phyloP scores from a whole-genome alignment of 2,329 filamentous ascomycete genomes.

The Onygenales sp. region DNA sequence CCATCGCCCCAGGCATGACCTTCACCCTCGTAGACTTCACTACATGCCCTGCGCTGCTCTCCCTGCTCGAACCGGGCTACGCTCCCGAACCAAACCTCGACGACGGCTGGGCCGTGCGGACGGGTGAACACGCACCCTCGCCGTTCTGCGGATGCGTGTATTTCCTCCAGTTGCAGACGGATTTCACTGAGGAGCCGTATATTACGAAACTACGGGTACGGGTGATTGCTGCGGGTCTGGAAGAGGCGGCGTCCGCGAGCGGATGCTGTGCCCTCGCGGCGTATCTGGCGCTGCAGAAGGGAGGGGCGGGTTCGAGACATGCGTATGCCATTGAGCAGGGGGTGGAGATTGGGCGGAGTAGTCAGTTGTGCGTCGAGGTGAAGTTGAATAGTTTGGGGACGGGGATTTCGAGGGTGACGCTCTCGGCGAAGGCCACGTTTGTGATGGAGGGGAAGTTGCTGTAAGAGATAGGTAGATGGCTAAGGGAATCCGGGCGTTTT shows the following conservation, averaged over 20 bases:
- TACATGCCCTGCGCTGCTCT: slow-evolving; percentile 16
- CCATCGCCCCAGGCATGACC: slow-evolving; percentile 64
- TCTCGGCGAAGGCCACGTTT: slow-evolving; percentile 12
- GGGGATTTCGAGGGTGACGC: slow-evolving; percentile 11
- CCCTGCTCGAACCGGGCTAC: slow-evolving; percentile 15
- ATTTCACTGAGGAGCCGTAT: slow-evolving; percentile 17
- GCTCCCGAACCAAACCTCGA: slow-evolving; percentile 20
- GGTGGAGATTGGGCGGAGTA: slow-evolving; percentile 43
- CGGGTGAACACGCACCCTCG: slow-evolving; percentile 5
- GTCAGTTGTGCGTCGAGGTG: slow-evolving; percentile 40
- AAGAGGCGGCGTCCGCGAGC: slow-evolving; percentile 44
- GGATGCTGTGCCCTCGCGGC: slow-evolving; percentile 39
- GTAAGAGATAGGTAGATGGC: not conserved
- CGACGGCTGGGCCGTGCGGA: slow-evolving; percentile 15
- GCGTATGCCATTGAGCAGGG: slow-evolving; percentile 39
- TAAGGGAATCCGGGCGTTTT: not conserved
- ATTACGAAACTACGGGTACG: slow-evolving; percentile 22
- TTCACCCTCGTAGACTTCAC: slow-evolving; percentile 24
- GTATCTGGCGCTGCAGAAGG: slow-evolving; percentile 36
- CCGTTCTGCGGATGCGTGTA: slow-evolving; percentile 22
- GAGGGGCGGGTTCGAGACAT: slow-evolving; percentile 19
- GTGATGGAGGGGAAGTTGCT: slow-evolving; percentile 13
- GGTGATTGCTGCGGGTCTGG: slow-evolving; percentile 23
- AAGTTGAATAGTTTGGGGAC: slow-evolving; percentile 25
- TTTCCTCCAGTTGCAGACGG: slow-evolving; percentile 18